Percentiles rank a stretch among this genome's conserved stretches.
Conservation (phyloP, 805 yeast species). For the Kuraishia piskuri region DNA sequence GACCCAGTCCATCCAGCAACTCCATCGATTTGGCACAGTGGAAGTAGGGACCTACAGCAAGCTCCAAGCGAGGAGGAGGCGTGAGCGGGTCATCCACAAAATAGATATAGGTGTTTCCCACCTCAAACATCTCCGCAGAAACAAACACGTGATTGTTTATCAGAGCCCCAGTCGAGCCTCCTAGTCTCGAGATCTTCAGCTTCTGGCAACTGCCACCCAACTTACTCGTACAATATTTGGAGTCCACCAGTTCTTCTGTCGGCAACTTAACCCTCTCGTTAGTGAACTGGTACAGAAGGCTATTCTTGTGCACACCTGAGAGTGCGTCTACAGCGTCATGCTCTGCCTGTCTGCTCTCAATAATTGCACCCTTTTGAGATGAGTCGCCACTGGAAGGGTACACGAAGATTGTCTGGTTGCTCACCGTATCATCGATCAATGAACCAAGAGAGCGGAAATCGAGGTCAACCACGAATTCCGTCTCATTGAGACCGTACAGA, state of each 20-base stretch:
- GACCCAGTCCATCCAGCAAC: constrained; percentile 41
- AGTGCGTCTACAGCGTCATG: not conserved
- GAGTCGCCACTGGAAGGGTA: constrained; percentile 24
- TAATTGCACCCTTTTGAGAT: constrained; percentile 8
- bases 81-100: constrained; percentile 50
- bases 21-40: constrained; percentile 59
- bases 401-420: constrained; percentile 57
- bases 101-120: constrained; percentile 65
- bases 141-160: constrained; percentile 54
- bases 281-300: constrained; percentile 57
- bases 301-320: constrained; percentile 13
- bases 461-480: constrained; percentile 62
- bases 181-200: constrained; percentile 33
- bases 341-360: constrained; percentile 10
- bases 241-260: constrained; percentile 29
- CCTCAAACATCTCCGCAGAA: constrained; percentile 29
- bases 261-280: constrained; percentile 31
- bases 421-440: constrained; percentile 44
- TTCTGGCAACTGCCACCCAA: constrained; percentile 61
- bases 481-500: constrained; percentile 48
- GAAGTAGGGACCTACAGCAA: constrained; percentile 54
- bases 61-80: constrained; percentile 56
- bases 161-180: constrained; percentile 18
- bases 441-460: constrained; percentile 46
- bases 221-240: constrained; percentile 49